Evolutionary conservation across 129 eudicot species (phyloP), one percentile per base, ranked within the genome.

Genomic region (Chrysanthemum makinoi): DNA sequence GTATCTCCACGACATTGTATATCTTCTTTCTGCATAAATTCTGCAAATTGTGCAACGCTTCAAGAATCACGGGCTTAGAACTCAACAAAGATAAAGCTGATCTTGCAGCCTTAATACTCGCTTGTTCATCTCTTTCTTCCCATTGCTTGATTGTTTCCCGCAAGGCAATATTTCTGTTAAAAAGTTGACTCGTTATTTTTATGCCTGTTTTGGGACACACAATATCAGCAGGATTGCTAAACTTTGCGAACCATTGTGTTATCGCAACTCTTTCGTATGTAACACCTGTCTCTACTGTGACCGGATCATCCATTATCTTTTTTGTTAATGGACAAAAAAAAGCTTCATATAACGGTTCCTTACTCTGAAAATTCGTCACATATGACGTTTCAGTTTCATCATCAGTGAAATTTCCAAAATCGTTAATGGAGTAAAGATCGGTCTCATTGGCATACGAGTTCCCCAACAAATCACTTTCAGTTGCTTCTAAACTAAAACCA

Each of bases 281-380:
- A 63, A 84, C 81, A 65, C 96, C 96, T 70, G 89, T 86, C 70
- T 84, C 89, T 60, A 86, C 65, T 14, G 92, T 86, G 10, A 89
- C 96, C 6, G 96, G 96, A 78, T 89, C 96, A 6, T 78, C 81
- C 92, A 89, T 89, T 53, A 89, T 75, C 81, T 78, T 81, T 22
- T 84, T 84, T 24, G 96, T 86, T 72, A 89, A 61, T 51, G 96
- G 96, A 74, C 96, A 89, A 77, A 77, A 80, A 72, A 89, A 89
- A 3, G 86, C 71, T 33, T 82, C 85, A 17, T 86, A 86, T 1
- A 82, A 18, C 3, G 96, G 96, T 49, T 89, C 96, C 81, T 80
- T 73, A 77, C 70, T 68, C 39, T 67, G 80, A 60, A 68, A 79
- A 30, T 56, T 77, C 70, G 58, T 83, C 43, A 69, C 39, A 52